A percentile compares a stretch with the other conserved stretches of the same genome.
Evolutionary conservation across 1,284 basidiomycete genomes (phyloP).

Genomic region (Meira nashicola): DNA sequence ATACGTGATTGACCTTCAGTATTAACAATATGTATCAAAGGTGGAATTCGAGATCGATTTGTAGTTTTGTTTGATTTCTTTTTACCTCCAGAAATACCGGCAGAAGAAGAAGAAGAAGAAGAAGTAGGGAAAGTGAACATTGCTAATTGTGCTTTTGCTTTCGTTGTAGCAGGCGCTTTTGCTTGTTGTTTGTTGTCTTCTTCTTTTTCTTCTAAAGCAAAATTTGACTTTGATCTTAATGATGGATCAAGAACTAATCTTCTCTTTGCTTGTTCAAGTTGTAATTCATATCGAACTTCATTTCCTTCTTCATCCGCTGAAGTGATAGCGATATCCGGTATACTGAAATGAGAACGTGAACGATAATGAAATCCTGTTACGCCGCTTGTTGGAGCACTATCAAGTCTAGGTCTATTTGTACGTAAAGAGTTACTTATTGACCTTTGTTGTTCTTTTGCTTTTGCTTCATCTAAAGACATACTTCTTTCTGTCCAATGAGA

Average conservation of each 20-base stretch:
- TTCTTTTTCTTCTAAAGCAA: no score
- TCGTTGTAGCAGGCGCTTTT: not conserved
- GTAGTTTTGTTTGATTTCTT: no score
- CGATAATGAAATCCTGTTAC: constrained; percentile 16
- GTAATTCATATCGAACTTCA: constrained; percentile 25
- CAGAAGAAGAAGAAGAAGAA: no score
- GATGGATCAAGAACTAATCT: not conserved
- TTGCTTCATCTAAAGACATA: not conserved
- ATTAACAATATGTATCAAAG: no score
- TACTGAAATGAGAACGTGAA: constrained; percentile 37
- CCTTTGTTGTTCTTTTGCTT: not conserved
- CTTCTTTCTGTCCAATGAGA: not conserved
- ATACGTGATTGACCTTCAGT: no score
- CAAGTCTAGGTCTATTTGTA: not conserved
- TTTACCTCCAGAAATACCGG: no score
- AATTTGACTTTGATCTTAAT: no score
- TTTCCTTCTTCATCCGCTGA: constrained; percentile 35
- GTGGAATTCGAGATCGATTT: no score
- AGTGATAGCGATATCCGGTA: constrained; percentile 42
- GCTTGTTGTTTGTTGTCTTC: not conserved
- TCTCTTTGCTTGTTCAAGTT: constrained; percentile 12
- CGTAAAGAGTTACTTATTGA: not conserved
- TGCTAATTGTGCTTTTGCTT: not conserved
- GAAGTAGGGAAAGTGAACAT: not conserved
- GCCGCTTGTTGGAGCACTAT: constrained; percentile 9